Conservation (phyloP, 148 eudicot genomes). For the Pharnaceum exiguum region DNA sequence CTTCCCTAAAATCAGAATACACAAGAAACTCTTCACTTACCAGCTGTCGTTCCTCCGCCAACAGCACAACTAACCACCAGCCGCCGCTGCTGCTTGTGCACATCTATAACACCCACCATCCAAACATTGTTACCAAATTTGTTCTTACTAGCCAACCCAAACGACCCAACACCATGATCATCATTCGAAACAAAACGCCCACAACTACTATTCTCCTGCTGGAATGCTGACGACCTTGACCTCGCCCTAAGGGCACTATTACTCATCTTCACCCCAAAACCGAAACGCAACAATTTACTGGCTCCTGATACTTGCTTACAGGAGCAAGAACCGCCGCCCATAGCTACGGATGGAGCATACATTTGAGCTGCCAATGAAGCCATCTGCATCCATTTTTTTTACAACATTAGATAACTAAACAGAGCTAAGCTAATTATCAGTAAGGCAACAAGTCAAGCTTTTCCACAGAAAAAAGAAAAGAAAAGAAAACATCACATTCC, state of each 20-base stretch:
- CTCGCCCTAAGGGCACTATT: not conserved
- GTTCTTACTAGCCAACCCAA: conserved; percentile 1
- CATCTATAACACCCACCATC: conserved; percentile 8
- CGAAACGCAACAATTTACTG: conserved; percentile 2
- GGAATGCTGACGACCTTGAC: not conserved
- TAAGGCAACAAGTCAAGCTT: too few species aligned
- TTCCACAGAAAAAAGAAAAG: too few species aligned
- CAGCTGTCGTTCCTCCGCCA: conserved; percentile 11
- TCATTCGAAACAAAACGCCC: not conserved
- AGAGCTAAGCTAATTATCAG: not conserved
- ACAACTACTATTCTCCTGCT: not conserved
- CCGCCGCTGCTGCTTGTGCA: not conserved
- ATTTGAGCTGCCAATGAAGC: conserved; percentile 12
- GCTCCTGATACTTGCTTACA: conserved; percentile 15
- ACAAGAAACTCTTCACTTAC: not conserved
- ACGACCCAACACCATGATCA: not conserved
- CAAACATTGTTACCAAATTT: conserved; percentile 1
- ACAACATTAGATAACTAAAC: not conserved
- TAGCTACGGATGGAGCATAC: conserved; percentile 5
- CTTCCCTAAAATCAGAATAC: not conserved
- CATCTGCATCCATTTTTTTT: conserved; percentile 16
- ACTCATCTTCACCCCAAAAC: conserved; percentile 7
- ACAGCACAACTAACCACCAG: conserved; percentile 19
- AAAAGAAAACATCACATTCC: too few species aligned
- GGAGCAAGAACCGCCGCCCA: conserved; percentile 3